Evolutionary conservation across 805 yeast genomes (phyloP), one percentile per base, ranked within the genome.

Genomic region (Lipomyces yamadae): DNA sequence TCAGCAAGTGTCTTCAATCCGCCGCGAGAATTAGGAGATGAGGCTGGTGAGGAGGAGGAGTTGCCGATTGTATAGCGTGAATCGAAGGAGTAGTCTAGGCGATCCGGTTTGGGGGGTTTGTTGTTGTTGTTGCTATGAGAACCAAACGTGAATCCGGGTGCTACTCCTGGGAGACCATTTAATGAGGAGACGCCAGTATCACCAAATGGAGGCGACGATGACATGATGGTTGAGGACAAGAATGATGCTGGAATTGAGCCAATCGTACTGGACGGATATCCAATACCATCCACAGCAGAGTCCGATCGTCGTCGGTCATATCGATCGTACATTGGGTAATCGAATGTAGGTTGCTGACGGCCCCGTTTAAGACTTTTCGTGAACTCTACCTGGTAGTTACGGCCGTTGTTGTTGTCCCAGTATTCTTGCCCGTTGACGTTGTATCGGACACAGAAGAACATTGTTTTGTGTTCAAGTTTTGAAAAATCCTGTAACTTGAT

Each of bases 391-490:
- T 79, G 81, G 77, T 89, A 91, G 78, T 91, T 91, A 56, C 78
- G 75, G 61, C 75, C 74, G 50, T 78, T 69, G 77, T 91, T 92
- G 78, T 90, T 91, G 76, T 91, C 97, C 97, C 97, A 91, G 74
- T 75, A 83, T 70, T 87, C 92, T 56, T 74, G 72, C 15, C 82
- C 82, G 55, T 78, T 76, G 24, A 85, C 78, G 58, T 75, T 73
- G 75, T 85, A 90, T 62, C 84, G 82, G 54, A 89, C 82, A 73
- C 96, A 90, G 72, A 90, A 78, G 56, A 80, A 78, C 70, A 84
- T 73, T 18, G 78, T 68, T 50, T 76, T 75, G 55, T 72, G 62
- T 35, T 74, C 71, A 34, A 76, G 72, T 62, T 70, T 72, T 30
- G 79, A 77, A 57, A 80, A 72, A 37, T 74, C 76, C 37, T 67